A percentile compares a stretch with the other conserved stretches of the same genome.
phyloP scores from a whole-genome alignment of 2,329 filamentous ascomycete species.

The Ascochyta fabae region DNA sequence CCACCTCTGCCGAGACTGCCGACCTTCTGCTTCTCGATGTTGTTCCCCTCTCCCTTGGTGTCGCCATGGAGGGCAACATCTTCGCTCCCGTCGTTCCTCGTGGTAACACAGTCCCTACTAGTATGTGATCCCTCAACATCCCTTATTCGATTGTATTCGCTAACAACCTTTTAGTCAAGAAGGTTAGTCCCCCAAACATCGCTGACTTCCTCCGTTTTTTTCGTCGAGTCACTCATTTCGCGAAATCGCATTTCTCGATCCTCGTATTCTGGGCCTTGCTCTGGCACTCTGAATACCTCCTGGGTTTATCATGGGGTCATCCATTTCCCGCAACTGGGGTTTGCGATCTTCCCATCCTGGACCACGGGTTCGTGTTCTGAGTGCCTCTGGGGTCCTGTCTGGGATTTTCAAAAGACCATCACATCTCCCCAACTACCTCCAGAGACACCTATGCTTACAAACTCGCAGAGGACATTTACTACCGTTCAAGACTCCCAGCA shows the following conservation, averaged over 20 bases:
- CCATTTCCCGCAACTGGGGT: not conserved
- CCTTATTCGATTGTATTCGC: not conserved
- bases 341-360: not conserved
- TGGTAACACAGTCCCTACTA: conserved; percentile 66
- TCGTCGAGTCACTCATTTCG: not conserved
- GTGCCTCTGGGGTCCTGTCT: not conserved
- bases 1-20: conserved; percentile 89
- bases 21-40: conserved; percentile 97
- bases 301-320: not conserved
- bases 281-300: not conserved
- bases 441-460: not conserved
- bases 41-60: conserved; percentile 93
- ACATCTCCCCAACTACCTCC: not conserved
- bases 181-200: not conserved
- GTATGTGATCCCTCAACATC: not conserved
- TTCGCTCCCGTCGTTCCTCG: conserved; percentile 88
- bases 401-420: not conserved
- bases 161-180: not conserved
- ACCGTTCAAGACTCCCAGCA: conserved; percentile 70
- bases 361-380: not conserved
- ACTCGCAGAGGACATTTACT: conserved; percentile 72
- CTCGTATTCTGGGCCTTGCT: not conserved
- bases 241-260: not conserved
- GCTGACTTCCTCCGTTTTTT: not conserved
- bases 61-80: conserved; percentile 99